Evolutionary conservation across 169 alveolate genomes (phyloP), one percentile per base, ranked within the genome.

Genomic region (Cryptosporidium muris): DNA sequence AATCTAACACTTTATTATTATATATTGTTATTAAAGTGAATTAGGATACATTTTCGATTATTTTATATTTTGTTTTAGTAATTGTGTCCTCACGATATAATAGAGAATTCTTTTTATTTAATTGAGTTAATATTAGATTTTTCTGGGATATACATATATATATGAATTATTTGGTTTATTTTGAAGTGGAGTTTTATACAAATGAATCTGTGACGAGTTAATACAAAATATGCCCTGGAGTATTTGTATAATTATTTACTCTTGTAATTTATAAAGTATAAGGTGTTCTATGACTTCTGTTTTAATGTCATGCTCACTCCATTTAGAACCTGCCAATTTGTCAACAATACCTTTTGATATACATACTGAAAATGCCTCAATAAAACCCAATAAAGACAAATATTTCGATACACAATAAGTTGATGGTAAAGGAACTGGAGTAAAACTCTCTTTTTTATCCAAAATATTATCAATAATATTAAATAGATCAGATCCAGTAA

Each of bases 301-400:
- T 74, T 63, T 74, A 58, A 74, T 74, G 43, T 74, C 85, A 14
- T 68, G 74, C 47, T 74, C 74, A 74, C 68, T 74, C 85, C 85
- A 74, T 25, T 58, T 14, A 58, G 85, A 53, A 9, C 85, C 85
- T 56, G 85, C 54, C 43, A 74, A 74, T 53, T 74, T 74, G 9
- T 63, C 36, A 7, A 74, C 85, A 58, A 74, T 74, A 58, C 85
- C 85, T 16, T 74, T 74, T 40, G 85, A 56, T 56, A 74, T 74
- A 74, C 85, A 74, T 63, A 74, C 54, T 74, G 85, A 42, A 11
- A 74, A 54, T 11, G 67, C 45, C 49, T 74, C 85, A 14, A 74
- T 74, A 60, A 58, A 74, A 45, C 85, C 85, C 47, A 68, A 68
- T 34, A 74, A 74, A 58, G 85, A 74, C 34, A 74, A 25, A 40